Base-by-base conservation (phyloP, 495 filamentous ascomycete genomes). In the Penicillium lividum region DNA sequence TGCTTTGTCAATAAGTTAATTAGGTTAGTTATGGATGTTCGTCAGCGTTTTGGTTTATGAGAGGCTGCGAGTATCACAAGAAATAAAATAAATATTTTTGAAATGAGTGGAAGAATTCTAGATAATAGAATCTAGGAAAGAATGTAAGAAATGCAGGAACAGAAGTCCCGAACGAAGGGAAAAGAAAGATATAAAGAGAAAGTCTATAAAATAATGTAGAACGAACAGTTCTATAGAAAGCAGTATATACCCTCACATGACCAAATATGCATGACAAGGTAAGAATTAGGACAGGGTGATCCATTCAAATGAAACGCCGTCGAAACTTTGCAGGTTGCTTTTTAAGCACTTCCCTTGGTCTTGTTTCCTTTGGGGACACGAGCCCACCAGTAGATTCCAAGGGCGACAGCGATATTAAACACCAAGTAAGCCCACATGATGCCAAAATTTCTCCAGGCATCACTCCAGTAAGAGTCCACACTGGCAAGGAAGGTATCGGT, bases 391-490 rank as follows among this genome's bases (percentile, higher is more conserved):
- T 91, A 92, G 16, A 92, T 65, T 45, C 73, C 70, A 25, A 90
- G 66, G 0, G 87, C 88, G 16, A 63, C 84, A 27, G 68, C 57
- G 63, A 89, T 70, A 68, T 92, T 92, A 73, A 90, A 86, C 33
- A 79, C 61, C 57, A 89, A 77, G 65, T 83, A 91, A 4, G 69
- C 81, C 70, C 74, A 79, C 53, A 80, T 60, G 44, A 83, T 67
- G 3, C 85, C 86, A 61, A 86, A 86, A 67, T 89, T 80, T 48
- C 82, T 70, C 85, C 85, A 88, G 29, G 84, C 70, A 18, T 87
- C 75, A 13, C 42, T 60, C 60, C 82, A 90, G 44, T 68, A 51
- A 9, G 77, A 69, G 3, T 69, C 62, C 3, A 82, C 63, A 1
- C 44, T 4, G 0, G 69, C 69, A 16, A 91, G 70, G 71, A 83